Conservation (phyloP, 495 filamentous ascomycete species). For the Talaromyces proteolyticus region DNA sequence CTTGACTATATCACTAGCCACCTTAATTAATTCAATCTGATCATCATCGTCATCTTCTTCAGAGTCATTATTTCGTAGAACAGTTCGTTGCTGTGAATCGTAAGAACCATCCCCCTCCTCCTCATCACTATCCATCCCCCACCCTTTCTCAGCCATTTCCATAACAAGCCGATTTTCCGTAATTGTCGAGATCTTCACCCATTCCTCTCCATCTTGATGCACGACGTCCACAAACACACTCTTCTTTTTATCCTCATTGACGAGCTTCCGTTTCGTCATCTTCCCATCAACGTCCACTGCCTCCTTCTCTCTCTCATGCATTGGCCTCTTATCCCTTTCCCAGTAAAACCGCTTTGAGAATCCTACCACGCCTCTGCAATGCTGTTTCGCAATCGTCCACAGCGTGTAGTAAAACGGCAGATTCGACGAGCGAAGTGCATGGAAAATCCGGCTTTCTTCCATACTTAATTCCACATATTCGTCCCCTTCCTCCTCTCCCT, state of each 20-base stretch:
- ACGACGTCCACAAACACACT: slow-evolving; percentile 44
- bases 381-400: slow-evolving; percentile 44
- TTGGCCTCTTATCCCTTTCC: slow-evolving; percentile 26
- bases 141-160: slow-evolving; percentile 60
- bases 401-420: slow-evolving; percentile 50
- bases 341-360: slow-evolving; percentile 52
- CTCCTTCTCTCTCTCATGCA: slow-evolving; percentile 18
- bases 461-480: neutral
- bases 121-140: slow-evolving; percentile 43
- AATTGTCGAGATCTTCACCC: slow-evolving; percentile 59
- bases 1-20: slow-evolving; percentile 47
- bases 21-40: slow-evolving; percentile 50
- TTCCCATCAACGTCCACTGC: slow-evolving; percentile 17
- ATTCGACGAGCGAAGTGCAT: slow-evolving; percentile 52
- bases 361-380: slow-evolving; percentile 41
- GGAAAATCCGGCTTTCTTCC: slow-evolving; percentile 19
- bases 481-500: neutral
- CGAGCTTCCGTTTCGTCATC: slow-evolving; percentile 13
- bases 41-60: slow-evolving; percentile 35
- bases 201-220: slow-evolving; percentile 48
- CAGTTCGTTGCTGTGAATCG: slow-evolving; percentile 13
- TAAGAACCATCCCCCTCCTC: slow-evolving; percentile 17
- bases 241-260: slow-evolving; percentile 32
- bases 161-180: slow-evolving; percentile 51
- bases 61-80: slow-evolving; percentile 26